These are phyloP conservation scores for Geranomyces michiganensis DNA, from an alignment of 192 early-diverging fungal genomes.

Conservation along the genomic window DNA sequence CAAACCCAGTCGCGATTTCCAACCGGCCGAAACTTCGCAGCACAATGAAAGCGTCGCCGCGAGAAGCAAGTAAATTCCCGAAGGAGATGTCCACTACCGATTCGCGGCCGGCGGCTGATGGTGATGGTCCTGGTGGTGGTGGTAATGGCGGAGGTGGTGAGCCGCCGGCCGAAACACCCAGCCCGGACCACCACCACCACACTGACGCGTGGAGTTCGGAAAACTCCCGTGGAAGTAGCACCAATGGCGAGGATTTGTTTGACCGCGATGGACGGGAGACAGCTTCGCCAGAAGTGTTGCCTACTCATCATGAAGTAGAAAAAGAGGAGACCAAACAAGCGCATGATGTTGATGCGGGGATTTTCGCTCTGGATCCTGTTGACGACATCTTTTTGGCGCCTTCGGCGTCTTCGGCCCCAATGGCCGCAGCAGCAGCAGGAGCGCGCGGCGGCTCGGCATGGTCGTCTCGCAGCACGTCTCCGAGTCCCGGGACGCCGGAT, in stretches of 20 bases:
- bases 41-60: slow-evolving; percentile 34
- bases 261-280: not conserved
- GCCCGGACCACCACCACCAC: not conserved
- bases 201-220: slow-evolving; percentile 6
- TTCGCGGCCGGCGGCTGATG: not conserved
- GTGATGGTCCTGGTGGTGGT: not conserved
- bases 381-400: too few species aligned
- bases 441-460: too few species aligned
- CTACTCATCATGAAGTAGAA: not conserved
- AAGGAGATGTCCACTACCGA: not conserved
- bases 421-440: too few species aligned
- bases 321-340: not conserved
- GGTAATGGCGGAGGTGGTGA: not conserved
- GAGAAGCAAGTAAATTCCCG: slow-evolving; percentile 2
- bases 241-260: slow-evolving; percentile 9
- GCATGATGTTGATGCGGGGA: not conserved
- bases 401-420: too few species aligned
- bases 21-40: slow-evolving; percentile 36
- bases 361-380: not conserved
- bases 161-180: not conserved
- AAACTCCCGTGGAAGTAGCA: slow-evolving; percentile 9
- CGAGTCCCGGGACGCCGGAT: slow-evolving; percentile 15
- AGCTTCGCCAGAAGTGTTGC: not conserved
- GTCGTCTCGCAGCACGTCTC: slow-evolving; percentile 30
- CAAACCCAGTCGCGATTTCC: slow-evolving; percentile 24